Conservation (phyloP, 129 eudicot species). For the Flaveria trinervia region DNA sequence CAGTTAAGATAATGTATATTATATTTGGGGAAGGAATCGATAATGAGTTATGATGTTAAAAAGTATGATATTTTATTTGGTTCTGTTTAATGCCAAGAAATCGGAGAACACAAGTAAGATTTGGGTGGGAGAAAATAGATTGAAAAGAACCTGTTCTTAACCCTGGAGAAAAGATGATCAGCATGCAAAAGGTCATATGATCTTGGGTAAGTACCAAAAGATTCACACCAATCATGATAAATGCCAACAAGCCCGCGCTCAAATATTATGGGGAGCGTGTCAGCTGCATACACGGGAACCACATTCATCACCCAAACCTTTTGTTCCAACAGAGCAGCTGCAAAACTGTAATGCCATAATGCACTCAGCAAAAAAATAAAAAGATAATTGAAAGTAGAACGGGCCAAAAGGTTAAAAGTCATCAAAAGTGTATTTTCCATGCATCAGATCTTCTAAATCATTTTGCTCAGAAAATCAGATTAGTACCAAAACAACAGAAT, state of each 20-base stretch:
- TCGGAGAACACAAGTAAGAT: not conserved
- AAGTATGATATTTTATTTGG: not conserved
- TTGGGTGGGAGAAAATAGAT: slow-evolving; percentile 6
- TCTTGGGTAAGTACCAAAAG: slow-evolving; percentile 94
- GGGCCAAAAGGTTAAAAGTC: not conserved
- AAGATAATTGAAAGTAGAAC: not conserved
- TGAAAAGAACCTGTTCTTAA: slow-evolving; percentile 71
- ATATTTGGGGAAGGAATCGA: too few species aligned
- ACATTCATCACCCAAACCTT: slow-evolving; percentile 98
- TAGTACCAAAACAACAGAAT: not conserved
- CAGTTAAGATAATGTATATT: not conserved
- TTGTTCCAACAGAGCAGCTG: slow-evolving; percentile 79
- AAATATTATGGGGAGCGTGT: slow-evolving; percentile 85
- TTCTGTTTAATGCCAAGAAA: not conserved
- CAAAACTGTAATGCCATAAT: slow-evolving; percentile 59
- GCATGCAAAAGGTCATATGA: slow-evolving; percentile 93
- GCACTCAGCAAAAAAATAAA: not conserved
- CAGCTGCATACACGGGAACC: slow-evolving; percentile 81
- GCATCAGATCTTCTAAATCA: not conserved
- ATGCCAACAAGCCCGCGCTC: slow-evolving; percentile 90
- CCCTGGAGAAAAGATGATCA: slow-evolving; percentile 96
- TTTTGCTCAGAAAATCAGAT: not conserved
- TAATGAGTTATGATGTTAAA: not conserved
- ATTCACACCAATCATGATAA: slow-evolving; percentile 97
- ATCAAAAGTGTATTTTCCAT: not conserved